phyloP scores from a whole-genome alignment of 2,329 filamentous ascomycete species.

The Juglanconis sp. region DNA sequence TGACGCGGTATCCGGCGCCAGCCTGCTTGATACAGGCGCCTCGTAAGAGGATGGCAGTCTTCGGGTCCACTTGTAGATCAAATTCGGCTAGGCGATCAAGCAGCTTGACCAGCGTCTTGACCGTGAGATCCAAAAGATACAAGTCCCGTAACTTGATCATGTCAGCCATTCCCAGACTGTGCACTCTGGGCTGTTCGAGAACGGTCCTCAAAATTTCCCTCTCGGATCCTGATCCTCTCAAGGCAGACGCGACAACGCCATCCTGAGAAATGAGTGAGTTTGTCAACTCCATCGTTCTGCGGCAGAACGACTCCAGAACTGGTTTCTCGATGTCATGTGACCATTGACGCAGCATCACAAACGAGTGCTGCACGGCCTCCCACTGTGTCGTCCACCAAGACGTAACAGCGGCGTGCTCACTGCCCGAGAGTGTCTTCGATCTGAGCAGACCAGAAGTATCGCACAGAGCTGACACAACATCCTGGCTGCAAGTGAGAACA shows the following conservation, averaged over 20 bases:
- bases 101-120: conserved; percentile 80
- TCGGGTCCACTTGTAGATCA: conserved; percentile 64
- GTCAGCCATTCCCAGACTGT: conserved; percentile 69
- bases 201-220: conserved; percentile 46
- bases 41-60: conserved; percentile 58
- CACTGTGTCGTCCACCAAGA: conserved; percentile 84
- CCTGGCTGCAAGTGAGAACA: conserved; percentile 54
- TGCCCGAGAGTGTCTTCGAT: conserved; percentile 51
- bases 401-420: conserved; percentile 64
- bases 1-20: conserved; percentile 53
- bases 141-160: conserved; percentile 89
- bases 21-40: conserved; percentile 62
- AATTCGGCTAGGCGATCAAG: conserved; percentile 77
- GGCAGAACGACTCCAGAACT: conserved; percentile 87
- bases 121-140: conserved; percentile 78
- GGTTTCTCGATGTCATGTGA: conserved; percentile 70
- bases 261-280: conserved; percentile 83
- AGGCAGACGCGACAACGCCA: conserved; percentile 72
- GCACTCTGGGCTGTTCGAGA: conserved; percentile 60
- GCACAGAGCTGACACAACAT: conserved; percentile 55
- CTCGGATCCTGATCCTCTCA: conserved; percentile 36
- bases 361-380: conserved; percentile 76
- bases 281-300: conserved; percentile 92
- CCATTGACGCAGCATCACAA: conserved; percentile 81
- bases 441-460: conserved; percentile 56